Base-by-base conservation (phyloP, 306 rosid genomes). In the Comarum palustre region DNA sequence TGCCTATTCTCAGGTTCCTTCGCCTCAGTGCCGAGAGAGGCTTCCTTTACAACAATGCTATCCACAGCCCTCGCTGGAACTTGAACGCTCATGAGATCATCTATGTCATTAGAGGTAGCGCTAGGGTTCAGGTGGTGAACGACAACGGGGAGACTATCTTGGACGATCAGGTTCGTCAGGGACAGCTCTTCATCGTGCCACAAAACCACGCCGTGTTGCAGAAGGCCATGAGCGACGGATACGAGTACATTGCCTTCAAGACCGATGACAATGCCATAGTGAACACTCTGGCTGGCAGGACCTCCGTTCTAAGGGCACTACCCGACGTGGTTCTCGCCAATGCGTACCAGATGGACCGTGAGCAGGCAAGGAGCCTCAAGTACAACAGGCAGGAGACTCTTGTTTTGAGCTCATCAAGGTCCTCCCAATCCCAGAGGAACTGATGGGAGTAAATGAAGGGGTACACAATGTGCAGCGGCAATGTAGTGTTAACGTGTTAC, bases 11-110 rank as follows among this genome's bases (percentile, higher is more conserved):
- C 19, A 20, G 75, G 14, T 7, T 3, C 42, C 68, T 79, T 41
- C 29, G 66, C 12, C 83, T 79, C 79, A 79, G 83, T 25, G 79
- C 83, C 38, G 79, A 79, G 72, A 74, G 72, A 55, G 83, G 83
- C 6, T 41, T 60, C 61, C 70, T 79, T 34, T 79, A 79, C 79
- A 69, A 32, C 4, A 84, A 86, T 29, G 96, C 83, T 0, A 74
- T 90, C 25, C 81, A 78, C 61, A 67, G 70, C 14, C 96, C 97
- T 1, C 91, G 87, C 70, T 91, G 89, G 90, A 89, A 79, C 81
- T 10, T 57, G n/a, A 83, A 91, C 19, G 86, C 96, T 0, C 89
- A 91, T 85, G 73, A 81, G 16, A 43, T 87, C 0, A 4, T 87
- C 19, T 86, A 84, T 66, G 92, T 55, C 5, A 60, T 66, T 0